Evolutionary conservation across 331 rosid species (phyloP), one percentile per base, ranked within the genome.

Genomic region (Erythrophleum ivorense): DNA sequence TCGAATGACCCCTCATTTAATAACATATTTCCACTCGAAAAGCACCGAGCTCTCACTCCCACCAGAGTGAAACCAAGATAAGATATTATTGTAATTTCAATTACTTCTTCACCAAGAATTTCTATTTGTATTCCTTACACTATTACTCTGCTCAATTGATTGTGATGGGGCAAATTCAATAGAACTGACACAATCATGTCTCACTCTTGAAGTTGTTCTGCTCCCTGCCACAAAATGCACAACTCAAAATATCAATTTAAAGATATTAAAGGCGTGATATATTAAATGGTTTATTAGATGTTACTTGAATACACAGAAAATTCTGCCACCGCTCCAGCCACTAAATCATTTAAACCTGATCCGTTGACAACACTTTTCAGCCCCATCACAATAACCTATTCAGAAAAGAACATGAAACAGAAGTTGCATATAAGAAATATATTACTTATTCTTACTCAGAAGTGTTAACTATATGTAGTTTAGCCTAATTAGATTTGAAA

Each of bases 381-480:
- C 75, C 59, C 90, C 96, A 85, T 92, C 94, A 81, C 98, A 91
- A 72, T 94, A 94, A 43, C 97, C 97, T 94, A 71, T 79, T 77
- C 79, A 64, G 33, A 69, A 77, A 63, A 40, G 73, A 82, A 40
- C 59, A 66, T 45, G 49, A 48, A 55, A 76, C 50, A 53, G 45
- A 76, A 81, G 60, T 68, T 55, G 72, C 77, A 78, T 70, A 24
- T 24, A 24, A 24, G 29, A 24, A 24, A 24, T 24, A 24, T 24
- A 24, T 24, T 24, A 24, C 29, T 24, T 24, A 24, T 24, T 24
- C 0, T 24, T 24, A 24, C 29, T 24, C 29, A 24, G 29, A 24
- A 24, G 29, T 24, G 29, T 24, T 24, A 24, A 24, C 29, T 24
- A 24, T 24, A 24, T 24, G 29, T 24, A 24, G 29, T 24, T 24